phyloP scores from a whole-genome alignment of 495 filamentous ascomycete genomes.

The Jackrogersella minutella region DNA sequence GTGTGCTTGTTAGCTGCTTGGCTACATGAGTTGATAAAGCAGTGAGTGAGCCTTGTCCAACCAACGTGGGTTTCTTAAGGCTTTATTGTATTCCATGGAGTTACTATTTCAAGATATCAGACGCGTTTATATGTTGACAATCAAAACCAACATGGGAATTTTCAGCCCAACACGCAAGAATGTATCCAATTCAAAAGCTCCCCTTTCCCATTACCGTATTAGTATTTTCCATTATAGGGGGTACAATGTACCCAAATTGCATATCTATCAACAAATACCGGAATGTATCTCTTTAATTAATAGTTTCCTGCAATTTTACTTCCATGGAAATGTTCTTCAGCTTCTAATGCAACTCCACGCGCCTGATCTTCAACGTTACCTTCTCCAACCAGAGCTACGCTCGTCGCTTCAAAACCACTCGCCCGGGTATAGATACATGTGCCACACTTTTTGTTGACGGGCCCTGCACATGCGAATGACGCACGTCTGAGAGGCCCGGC shows the following conservation, averaged over 20 bases:
- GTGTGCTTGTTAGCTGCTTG: conserved; percentile 14
- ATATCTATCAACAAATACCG: conserved; percentile 2
- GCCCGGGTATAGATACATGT: conserved; percentile 39
- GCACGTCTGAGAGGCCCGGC: conserved; percentile 32
- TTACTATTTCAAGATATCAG: conserved; percentile 1
- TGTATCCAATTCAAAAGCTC: too few species aligned
- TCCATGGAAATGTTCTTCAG: conserved; percentile 31
- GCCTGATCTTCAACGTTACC: conserved; percentile 36
- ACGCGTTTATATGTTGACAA: conserved; percentile 8
- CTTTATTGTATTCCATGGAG: neutral
- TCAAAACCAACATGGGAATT: neutral
- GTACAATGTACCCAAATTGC: neutral
- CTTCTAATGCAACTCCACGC: conserved; percentile 34
- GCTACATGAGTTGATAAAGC: conserved; percentile 16
- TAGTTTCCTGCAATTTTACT: conserved; percentile 6
- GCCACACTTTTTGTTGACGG: conserved; percentile 25
- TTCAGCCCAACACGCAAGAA: neutral
- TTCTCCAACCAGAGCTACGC: conserved; percentile 37
- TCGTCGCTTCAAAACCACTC: conserved; percentile 35
- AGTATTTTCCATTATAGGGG: neutral
- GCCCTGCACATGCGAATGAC: conserved; percentile 35
- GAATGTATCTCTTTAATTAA: neutral
- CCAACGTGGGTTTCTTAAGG: conserved; percentile 15
- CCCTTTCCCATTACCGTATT: neutral
- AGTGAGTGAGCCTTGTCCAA: conserved; percentile 15